phyloP scores from a whole-genome alignment of 495 filamentous ascomycete genomes.

The Cairneyella variabilis region DNA sequence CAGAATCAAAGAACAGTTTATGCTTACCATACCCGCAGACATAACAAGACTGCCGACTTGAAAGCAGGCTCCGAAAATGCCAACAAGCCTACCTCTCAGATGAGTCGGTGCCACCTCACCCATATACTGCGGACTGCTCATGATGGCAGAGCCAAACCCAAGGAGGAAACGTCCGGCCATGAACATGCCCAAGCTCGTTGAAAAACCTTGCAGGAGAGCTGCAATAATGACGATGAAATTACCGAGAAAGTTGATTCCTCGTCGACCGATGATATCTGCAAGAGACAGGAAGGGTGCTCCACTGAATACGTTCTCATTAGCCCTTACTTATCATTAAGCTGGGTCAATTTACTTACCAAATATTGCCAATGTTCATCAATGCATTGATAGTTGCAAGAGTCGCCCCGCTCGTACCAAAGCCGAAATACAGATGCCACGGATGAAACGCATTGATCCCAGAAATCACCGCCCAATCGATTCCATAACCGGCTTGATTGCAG shows the following conservation, averaged over 20 bases:
- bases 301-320: too few relatives aligned
- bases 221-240: slow-evolving; percentile 38
- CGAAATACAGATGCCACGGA: slow-evolving; percentile 30
- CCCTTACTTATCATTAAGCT: too few relatives aligned
- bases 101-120: slow-evolving; percentile 41
- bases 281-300: slow-evolving; percentile 36
- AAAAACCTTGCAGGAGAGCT: slow-evolving; percentile 36
- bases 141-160: slow-evolving; percentile 37
- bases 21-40: too few relatives aligned
- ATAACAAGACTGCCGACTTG: slow-evolving; percentile 38
- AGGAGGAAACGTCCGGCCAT: slow-evolving; percentile 40
- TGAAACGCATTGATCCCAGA: slow-evolving; percentile 32
- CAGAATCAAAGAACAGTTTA: too few relatives aligned
- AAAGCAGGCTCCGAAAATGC: slow-evolving; percentile 42
- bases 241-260: slow-evolving; percentile 37
- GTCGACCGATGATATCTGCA: slow-evolving; percentile 37
- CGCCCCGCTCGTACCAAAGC: slow-evolving; percentile 28
- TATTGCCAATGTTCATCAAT: slow-evolving; percentile 37
- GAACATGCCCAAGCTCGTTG: slow-evolving; percentile 32
- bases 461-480: slow-evolving; percentile 40
- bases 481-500: slow-evolving; percentile 40
- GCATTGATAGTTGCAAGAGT: slow-evolving; percentile 35
- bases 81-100: slow-evolving; percentile 40
- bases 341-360: slow-evolving; percentile 18
- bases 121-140: slow-evolving; percentile 41